phyloP scores from a whole-genome alignment of 1,284 basidiomycete species.

The Leccinum glutinopallens region DNA sequence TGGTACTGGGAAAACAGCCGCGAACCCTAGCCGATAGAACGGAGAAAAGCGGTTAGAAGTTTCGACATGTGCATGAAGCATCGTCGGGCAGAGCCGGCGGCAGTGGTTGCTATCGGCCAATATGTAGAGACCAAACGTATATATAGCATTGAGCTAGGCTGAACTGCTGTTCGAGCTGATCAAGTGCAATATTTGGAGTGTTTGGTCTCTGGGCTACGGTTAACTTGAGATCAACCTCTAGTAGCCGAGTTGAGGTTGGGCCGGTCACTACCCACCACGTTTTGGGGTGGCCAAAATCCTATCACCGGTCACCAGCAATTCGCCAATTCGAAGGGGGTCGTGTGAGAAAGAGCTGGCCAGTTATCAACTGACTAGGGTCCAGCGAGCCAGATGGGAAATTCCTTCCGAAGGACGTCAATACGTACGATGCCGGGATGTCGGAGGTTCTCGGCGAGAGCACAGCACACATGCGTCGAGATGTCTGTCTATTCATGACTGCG shows the following conservation, averaged over 20 bases:
- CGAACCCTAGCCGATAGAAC: not conserved
- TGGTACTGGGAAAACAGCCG: not conserved
- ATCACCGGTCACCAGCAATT: not conserved
- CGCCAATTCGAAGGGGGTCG: not conserved
- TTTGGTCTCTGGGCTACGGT: constrained; percentile 1
- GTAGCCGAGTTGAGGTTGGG: not conserved
- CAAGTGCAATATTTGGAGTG: not conserved
- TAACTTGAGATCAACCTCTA: not conserved
- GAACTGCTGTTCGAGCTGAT: not conserved
- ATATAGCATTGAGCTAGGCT: not conserved
- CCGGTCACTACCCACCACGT: not conserved
- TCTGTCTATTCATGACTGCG: not conserved
- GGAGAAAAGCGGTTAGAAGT: not conserved
- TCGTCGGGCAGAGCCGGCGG: not conserved
- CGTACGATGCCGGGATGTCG: not conserved
- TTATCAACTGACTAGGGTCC: not conserved
- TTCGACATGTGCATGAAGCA: not conserved
- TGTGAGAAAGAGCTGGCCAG: not conserved
- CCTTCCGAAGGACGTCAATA: not conserved
- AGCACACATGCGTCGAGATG: not conserved
- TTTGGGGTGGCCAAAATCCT: not conserved
- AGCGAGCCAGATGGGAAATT: not conserved
- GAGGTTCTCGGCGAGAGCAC: not conserved
- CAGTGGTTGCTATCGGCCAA: not conserved
- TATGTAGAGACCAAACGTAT: not conserved